Evolutionary conservation across 208 protist genomes (phyloP).

Genomic region (Trypanosoma conorhini): DNA sequence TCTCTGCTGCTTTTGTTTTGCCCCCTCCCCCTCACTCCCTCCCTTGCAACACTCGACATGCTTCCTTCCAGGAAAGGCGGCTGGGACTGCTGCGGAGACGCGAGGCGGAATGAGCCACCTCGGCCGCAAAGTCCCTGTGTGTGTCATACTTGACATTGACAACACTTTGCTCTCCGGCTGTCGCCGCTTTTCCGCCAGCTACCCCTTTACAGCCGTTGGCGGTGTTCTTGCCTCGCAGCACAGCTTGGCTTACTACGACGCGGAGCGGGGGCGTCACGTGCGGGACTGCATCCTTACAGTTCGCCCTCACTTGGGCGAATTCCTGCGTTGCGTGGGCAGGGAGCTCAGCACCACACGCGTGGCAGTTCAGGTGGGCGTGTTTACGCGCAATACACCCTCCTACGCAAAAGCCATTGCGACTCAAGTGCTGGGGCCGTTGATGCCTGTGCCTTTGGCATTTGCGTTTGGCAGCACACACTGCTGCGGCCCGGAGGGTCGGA

Average conservation of each 20-base stretch:
- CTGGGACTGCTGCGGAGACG: background rate
- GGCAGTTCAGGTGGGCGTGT: conserved; percentile 35
- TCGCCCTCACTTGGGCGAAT: conserved; percentile 39
- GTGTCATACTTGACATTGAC: conserved; percentile 63
- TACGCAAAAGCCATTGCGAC: conserved; percentile 42
- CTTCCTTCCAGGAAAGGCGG: background rate
- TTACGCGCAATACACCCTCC: conserved; percentile 39
- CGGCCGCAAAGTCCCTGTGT: conserved; percentile 28
- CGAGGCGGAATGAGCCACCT: background rate
- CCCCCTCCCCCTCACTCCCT: conserved; percentile 1
- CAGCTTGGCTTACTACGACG: conserved; percentile 17
- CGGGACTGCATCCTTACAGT: conserved; percentile 26
- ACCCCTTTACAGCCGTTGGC: background rate
- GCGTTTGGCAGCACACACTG: conserved; percentile 1
- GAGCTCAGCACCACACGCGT: conserved; percentile 33
- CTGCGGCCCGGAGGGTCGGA: conserved; percentile 16
- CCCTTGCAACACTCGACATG: background rate
- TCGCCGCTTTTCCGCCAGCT: conserved; percentile 2
- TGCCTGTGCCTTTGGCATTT: conserved; percentile 13
- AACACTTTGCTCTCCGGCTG: conserved; percentile 39
- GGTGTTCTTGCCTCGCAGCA: background rate
- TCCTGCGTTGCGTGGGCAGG: conserved; percentile 29
- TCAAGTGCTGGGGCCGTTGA: conserved; percentile 6
- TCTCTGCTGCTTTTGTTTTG: conserved; percentile 4
- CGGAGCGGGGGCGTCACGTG: background rate